Evolutionary conservation across 2,329 filamentous ascomycete species (phyloP), one percentile per base, ranked within the genome.

Genomic region (Neurospora crassa): DNA sequence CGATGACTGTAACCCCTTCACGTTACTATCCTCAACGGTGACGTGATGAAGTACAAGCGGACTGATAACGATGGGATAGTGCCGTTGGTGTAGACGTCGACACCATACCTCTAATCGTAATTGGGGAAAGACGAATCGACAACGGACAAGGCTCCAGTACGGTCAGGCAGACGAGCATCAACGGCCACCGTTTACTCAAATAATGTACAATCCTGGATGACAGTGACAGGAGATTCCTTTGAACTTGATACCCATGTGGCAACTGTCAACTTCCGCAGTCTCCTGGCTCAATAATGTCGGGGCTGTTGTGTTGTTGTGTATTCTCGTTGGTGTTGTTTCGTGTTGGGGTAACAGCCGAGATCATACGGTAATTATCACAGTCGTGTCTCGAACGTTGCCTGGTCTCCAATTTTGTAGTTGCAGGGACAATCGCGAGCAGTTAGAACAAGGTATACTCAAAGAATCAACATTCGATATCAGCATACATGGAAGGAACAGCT

Each of bases 21-120:
- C 11, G n/a, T 24, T 47, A 5, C 72, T 74, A n/a, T 53, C 73
- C n/a, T 69, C 75, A 14, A 78, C 77, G 20, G 72, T 69, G 47
- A 79, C 74, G 68, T 76, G 75, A 40, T 80, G 77, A 37, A 80
- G 69, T 10, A 77, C 76, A 37, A 80, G 76, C 24, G 76, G 79
- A 29, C 77, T 76, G 45, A 24, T 20, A 47, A n/a, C 43, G 43
- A 47, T 78, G 74, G 74, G 12, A 75, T 76, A 12, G 69, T 71
- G 12, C 76, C 76, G 2, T 75, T 77, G 10, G 76, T 76, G 40
- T 74, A 71, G 18, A 75, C 74, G 69, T 76, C 76, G 14, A 79
- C 76, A n/a, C 75, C 75, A 14, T 75, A 77, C 18, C 34, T 37
- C 34, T 37, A 37, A 6, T 75, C 72, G 68, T 74, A 76, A 40